Evolutionary conservation across 345 rosid genomes (phyloP).

Genomic region (Hibiscus mutabilis): DNA sequence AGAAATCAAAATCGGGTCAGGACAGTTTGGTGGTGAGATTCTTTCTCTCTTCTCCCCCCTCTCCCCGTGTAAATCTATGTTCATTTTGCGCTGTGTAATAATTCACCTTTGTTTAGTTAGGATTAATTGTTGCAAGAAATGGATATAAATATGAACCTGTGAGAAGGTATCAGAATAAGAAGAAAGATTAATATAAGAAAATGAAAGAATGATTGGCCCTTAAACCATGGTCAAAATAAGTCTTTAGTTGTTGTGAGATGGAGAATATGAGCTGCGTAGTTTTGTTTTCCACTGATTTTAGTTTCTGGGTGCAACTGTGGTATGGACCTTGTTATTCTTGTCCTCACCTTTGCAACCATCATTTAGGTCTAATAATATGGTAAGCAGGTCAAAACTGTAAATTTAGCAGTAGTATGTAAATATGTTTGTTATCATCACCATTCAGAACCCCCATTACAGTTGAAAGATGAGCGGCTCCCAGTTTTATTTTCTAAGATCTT

Average conservation of each 20-base stretch:
- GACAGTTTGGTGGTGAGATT: constrained; percentile 34
- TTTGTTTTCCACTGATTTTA: not conserved
- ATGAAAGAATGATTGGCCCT: not conserved
- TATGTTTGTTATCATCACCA: not conserved
- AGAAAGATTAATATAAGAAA: not conserved
- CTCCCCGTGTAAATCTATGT: not conserved
- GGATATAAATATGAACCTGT: not conserved
- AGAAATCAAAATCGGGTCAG: constrained; percentile 40
- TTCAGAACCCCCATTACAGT: not conserved
- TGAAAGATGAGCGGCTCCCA: not conserved
- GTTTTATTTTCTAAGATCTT: not conserved
- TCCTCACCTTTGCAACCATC: not conserved
- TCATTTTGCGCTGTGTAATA: not conserved
- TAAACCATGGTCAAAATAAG: not conserved
- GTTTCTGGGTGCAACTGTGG: not conserved
- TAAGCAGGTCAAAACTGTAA: not conserved
- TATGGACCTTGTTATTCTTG: not conserved
- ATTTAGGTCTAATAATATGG: not conserved
- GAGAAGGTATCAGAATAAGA: not conserved
- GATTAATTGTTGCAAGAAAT: not conserved
- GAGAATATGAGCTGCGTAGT: not conserved
- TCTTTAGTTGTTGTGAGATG: not conserved
- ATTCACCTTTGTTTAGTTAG: not conserved
- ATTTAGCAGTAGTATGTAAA: not conserved
- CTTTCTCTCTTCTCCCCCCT: not conserved